Evolutionary conservation across 2,329 filamentous ascomycete genomes (phyloP).

Genomic region (Cladosporium sp.): DNA sequence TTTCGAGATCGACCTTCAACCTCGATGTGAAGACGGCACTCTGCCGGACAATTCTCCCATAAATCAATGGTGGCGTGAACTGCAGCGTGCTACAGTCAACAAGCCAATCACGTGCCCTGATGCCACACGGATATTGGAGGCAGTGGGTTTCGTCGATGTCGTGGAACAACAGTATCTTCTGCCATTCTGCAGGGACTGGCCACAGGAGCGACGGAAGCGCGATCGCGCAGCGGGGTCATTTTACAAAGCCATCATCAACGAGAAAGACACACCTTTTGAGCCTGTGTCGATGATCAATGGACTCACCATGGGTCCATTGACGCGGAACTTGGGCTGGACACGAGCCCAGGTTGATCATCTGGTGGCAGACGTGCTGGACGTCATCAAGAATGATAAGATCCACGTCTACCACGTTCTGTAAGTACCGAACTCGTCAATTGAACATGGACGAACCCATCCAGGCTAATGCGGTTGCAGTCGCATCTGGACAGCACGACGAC

Average conservation of each 20-base stretch:
- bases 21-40: slow-evolving; percentile 66
- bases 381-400: slow-evolving; percentile 32
- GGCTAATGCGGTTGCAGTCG: slow-evolving; percentile 33
- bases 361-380: slow-evolving; percentile 55
- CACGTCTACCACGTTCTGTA: slow-evolving; percentile 14
- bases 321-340: slow-evolving; percentile 58
- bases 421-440: slow-evolving; percentile 7
- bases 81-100: slow-evolving; percentile 65
- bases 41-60: slow-evolving; percentile 53
- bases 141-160: slow-evolving; percentile 76
- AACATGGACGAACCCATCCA: background rate
- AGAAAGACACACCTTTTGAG: slow-evolving; percentile 61
- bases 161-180: slow-evolving; percentile 59
- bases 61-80: slow-evolving; percentile 63
- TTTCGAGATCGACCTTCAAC: slow-evolving; percentile 80
- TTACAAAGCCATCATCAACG: slow-evolving; percentile 73
- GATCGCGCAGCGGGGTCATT: slow-evolving; percentile 58
- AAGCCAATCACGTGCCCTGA: slow-evolving; percentile 64
- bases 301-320: slow-evolving; percentile 45
- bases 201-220: slow-evolving; percentile 55
- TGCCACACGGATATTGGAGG: slow-evolving; percentile 58
- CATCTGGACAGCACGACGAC: slow-evolving; percentile 45
- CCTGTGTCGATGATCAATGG: slow-evolving; percentile 35
- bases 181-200: slow-evolving; percentile 61
- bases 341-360: slow-evolving; percentile 58